Conservation (phyloP, 768 basidiomycete genomes). For the Serendipita sp. region DNA sequence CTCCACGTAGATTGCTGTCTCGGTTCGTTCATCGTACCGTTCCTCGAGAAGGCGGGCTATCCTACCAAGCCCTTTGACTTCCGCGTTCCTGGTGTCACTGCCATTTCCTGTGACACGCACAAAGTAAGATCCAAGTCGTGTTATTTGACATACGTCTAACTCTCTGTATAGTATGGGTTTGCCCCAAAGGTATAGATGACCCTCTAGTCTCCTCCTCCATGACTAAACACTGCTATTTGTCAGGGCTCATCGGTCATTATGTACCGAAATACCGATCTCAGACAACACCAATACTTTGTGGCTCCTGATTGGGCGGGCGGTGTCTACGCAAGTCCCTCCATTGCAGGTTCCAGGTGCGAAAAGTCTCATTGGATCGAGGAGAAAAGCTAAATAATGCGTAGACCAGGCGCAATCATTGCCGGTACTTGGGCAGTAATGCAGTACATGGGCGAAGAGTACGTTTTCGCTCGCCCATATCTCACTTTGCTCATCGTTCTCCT, state of each 20-base stretch:
- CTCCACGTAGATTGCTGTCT: constrained; percentile 92
- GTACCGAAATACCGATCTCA: constrained; percentile 67
- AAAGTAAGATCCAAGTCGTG: constrained; percentile 34
- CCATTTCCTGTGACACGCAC: constrained; percentile 91
- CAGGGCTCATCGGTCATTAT: constrained; percentile 89
- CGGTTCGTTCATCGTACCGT: constrained; percentile 87
- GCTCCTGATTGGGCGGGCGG: constrained; percentile 74
- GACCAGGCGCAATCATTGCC: constrained; percentile 84
- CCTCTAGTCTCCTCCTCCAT: not conserved
- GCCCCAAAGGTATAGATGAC: constrained; percentile 56
- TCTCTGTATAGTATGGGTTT: constrained; percentile 59
- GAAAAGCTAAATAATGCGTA: constrained; percentile 16
- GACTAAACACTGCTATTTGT: not conserved
- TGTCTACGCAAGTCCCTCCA: constrained; percentile 76
- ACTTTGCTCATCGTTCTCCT: not conserved
- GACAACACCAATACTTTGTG: constrained; percentile 75
- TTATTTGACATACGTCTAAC: constrained; percentile 8
- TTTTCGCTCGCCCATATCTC: constrained; percentile 9
- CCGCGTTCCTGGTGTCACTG: constrained; percentile 76
- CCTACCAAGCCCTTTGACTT: constrained; percentile 76
- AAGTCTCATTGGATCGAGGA: not conserved
- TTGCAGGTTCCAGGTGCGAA: constrained; percentile 75
- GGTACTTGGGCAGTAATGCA: constrained; percentile 97
- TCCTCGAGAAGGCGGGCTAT: constrained; percentile 66
- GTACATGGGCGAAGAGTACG: constrained; percentile 73